phyloP scores from a whole-genome alignment of 2,329 filamentous ascomycete genomes.

The Pseudopyrenochaeta lycopersici region DNA sequence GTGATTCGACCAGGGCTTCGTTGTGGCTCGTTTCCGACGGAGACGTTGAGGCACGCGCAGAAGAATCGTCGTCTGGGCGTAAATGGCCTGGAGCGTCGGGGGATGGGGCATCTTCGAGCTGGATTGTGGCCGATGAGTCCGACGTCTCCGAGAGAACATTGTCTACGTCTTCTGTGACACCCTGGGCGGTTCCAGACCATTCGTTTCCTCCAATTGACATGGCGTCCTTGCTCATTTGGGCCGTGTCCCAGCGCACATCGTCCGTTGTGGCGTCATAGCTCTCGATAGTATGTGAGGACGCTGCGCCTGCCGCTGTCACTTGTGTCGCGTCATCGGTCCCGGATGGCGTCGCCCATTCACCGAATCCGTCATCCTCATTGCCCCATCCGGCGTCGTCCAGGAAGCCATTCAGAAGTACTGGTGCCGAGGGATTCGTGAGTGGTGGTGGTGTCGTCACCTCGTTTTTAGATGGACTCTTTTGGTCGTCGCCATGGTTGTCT shows the following conservation, averaged over 20 bases:
- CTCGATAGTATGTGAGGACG: not conserved
- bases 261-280: not conserved
- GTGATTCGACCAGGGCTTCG: constrained; percentile 41
- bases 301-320: constrained; percentile 2
- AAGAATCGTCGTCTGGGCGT: constrained; percentile 40
- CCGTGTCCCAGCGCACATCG: constrained; percentile 9
- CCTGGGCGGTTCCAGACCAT: constrained; percentile 20
- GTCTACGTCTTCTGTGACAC: constrained; percentile 14
- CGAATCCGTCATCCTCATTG: constrained; percentile 38
- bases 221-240: not conserved
- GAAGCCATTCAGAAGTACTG: constrained; percentile 40
- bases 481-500: constrained; percentile 37
- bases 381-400: constrained; percentile 50
- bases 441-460: constrained; percentile 31
- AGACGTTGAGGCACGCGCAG: constrained; percentile 46
- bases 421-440: constrained; percentile 18
- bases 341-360: constrained; percentile 37
- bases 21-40: constrained; percentile 47
- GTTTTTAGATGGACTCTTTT: constrained; percentile 30
- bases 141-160: constrained; percentile 38
- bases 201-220: constrained; percentile 9
- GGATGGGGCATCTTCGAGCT: constrained; percentile 22
- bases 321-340: constrained; percentile 4
- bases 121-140: constrained; percentile 44
- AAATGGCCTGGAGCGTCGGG: constrained; percentile 8